Percentiles rank a stretch among this genome's conserved stretches.
Conservation (phyloP, 2,329 filamentous ascomycete genomes). For the Thelonectria olida region DNA sequence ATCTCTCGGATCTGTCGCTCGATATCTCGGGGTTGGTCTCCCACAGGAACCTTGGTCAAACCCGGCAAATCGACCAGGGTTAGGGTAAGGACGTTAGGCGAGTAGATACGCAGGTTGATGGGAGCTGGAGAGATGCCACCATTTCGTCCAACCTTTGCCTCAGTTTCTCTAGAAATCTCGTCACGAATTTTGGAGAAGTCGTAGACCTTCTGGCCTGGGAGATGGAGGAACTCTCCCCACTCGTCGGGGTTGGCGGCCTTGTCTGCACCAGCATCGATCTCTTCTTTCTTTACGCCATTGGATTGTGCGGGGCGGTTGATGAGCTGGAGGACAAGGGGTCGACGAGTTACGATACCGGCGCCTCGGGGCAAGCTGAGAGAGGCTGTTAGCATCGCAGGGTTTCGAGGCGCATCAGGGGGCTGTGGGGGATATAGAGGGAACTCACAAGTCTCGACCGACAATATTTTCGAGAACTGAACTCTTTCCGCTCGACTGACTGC, state of each 20-base stretch:
- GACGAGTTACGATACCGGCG: constrained; percentile 94
- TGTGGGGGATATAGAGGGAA: constrained; percentile 36
- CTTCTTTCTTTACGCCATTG: constrained; percentile 77
- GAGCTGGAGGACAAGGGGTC: constrained; percentile 95
- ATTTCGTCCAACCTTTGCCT: constrained; percentile 95
- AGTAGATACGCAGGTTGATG: constrained; percentile 98
- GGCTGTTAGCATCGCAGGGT: constrained; percentile 24
- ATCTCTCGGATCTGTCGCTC: constrained; percentile 97
- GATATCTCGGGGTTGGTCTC: constrained; percentile 95
- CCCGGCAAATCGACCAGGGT: constrained; percentile 97
- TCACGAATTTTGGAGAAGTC: constrained; percentile 99
- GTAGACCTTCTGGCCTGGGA: constrained; percentile 95
- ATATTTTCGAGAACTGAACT: constrained; percentile 99
- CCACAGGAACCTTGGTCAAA: constrained; percentile 94
- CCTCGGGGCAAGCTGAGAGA: constrained; percentile 85
- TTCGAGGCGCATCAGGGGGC: constrained; percentile 16
- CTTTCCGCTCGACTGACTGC: constrained; percentile 98
- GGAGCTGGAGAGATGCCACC: constrained; percentile 95
- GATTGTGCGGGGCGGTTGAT: constrained; percentile 85
- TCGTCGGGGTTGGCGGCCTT: constrained; percentile 92
- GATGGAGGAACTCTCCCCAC: constrained; percentile 98
- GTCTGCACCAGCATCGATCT: constrained; percentile 75
- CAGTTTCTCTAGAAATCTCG: constrained; percentile 96
- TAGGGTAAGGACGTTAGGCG: constrained; percentile 95
- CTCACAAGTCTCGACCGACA: constrained; percentile 97